Conservation (phyloP, 179 eudicot genomes). For the Drosera spatulata region DNA sequence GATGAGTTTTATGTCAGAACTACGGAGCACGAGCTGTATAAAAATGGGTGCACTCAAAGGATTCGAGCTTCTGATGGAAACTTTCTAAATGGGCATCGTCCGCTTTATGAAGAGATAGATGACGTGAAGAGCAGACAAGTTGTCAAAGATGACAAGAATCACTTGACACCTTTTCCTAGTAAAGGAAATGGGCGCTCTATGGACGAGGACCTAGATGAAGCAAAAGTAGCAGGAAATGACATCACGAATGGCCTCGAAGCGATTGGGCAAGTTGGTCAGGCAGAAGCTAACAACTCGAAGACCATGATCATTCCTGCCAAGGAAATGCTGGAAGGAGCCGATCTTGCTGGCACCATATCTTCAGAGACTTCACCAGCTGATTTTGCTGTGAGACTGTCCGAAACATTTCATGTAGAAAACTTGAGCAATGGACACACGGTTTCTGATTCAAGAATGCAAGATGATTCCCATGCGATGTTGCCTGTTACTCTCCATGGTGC, state of each 20-base stretch:
- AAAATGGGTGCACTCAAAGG: slow-evolving; percentile 71
- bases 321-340: slow-evolving; percentile 13
- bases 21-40: slow-evolving; percentile 37
- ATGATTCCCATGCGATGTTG: not conserved
- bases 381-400: slow-evolving; percentile 8
- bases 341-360: slow-evolving; percentile 5
- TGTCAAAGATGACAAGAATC: slow-evolving; percentile 7
- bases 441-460: slow-evolving; percentile 14
- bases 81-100: slow-evolving; percentile 21
- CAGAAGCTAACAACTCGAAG: slow-evolving; percentile 7
- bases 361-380: slow-evolving; percentile 4
- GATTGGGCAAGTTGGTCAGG: slow-evolving; percentile 18
- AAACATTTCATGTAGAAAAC: slow-evolving; percentile 5
- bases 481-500: slow-evolving; percentile 1
- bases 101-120: slow-evolving; percentile 19
- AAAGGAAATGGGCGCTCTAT: not conserved
- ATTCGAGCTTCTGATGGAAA: slow-evolving; percentile 63
- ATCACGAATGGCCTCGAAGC: slow-evolving; percentile 2
- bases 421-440: slow-evolving; percentile 8
- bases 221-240: slow-evolving; percentile 6
- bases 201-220: slow-evolving; percentile 2
- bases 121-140: slow-evolving; percentile 12
- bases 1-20: slow-evolving; percentile 48
- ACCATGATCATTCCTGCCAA: slow-evolving; percentile 5
- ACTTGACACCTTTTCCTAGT: slow-evolving; percentile 4